Percentiles rank a stretch among this genome's conserved stretches.
These are phyloP conservation scores for Penicillium samsonianum DNA, from an alignment of 495 filamentous ascomycete genomes.

Conservation along the genomic window DNA sequence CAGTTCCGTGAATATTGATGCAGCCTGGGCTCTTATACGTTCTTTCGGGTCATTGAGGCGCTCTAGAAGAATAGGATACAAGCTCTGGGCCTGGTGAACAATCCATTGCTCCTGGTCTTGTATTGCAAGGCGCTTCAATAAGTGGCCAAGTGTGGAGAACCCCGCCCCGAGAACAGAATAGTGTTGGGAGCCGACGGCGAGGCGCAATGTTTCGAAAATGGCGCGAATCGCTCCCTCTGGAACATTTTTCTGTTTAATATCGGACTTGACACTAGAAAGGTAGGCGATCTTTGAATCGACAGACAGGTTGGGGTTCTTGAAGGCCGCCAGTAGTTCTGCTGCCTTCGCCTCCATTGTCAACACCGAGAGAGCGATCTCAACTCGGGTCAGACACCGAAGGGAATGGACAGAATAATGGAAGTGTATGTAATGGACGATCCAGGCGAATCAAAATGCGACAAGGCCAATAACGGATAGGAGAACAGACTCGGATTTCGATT, in stretches of 20 bases:
- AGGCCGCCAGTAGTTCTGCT: constrained; percentile 60
- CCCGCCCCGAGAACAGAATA: constrained; percentile 67
- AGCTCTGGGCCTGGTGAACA: constrained; percentile 62
- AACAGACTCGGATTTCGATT: background rate
- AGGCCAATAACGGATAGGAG: constrained; percentile 2
- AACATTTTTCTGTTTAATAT: constrained; percentile 86
- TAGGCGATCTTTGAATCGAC: constrained; percentile 71
- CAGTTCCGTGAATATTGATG: constrained; percentile 69
- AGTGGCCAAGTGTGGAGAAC: constrained; percentile 82
- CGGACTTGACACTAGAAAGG: constrained; percentile 73
- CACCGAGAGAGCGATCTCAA: constrained; percentile 12
- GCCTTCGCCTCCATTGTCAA: constrained; percentile 46
- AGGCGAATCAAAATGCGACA: background rate
- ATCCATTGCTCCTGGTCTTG: constrained; percentile 73
- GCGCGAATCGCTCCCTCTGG: constrained; percentile 68
- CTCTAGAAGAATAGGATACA: constrained; percentile 74
- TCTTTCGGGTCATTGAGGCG: constrained; percentile 89
- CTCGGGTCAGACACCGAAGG: constrained; percentile 14
- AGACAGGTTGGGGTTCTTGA: constrained; percentile 66
- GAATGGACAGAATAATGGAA: constrained; percentile 21
- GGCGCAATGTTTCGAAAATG: constrained; percentile 72
- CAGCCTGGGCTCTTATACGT: constrained; percentile 68
- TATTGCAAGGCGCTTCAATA: constrained; percentile 76
- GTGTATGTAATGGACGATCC: constrained; percentile 15
- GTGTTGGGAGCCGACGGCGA: constrained; percentile 70